A percentile compares a stretch with the other conserved stretches of the same genome.
Evolutionary conservation across 768 basidiomycete genomes (phyloP).

Genomic region (Russula virescens): DNA sequence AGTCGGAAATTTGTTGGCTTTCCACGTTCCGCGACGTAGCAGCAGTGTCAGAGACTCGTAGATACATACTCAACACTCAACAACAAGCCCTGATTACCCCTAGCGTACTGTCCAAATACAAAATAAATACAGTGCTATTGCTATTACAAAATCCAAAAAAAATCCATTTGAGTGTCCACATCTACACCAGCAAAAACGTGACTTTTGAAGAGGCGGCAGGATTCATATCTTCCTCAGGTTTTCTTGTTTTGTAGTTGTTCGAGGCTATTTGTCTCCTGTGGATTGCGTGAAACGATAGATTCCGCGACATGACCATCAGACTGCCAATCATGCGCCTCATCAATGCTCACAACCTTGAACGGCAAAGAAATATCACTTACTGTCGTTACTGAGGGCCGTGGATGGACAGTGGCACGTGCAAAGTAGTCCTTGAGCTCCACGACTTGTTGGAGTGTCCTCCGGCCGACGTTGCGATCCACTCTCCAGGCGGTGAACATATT

Average conservation of each 20-base stretch:
- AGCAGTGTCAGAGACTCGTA: too few species aligned
- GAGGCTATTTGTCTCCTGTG: neutral
- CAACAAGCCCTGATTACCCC: too few species aligned
- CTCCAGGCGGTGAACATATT: slow-evolving; percentile 69
- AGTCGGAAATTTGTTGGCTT: too few species aligned
- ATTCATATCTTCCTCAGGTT: neutral
- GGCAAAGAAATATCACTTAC: neutral
- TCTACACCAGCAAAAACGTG: too few species aligned
- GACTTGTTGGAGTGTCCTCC: slow-evolving; percentile 53
- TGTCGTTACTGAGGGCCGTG: neutral
- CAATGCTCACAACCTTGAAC: neutral
- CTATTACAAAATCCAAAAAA: too few species aligned
- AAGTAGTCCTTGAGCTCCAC: slow-evolving; percentile 20
- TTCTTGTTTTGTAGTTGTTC: neutral
- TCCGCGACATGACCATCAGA: neutral
- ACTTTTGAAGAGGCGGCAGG: too few species aligned
- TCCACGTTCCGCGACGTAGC: too few species aligned
- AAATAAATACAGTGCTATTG: too few species aligned
- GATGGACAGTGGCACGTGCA: neutral
- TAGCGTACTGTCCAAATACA: too few species aligned
- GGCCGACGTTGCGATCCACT: slow-evolving; percentile 54
- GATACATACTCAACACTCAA: too few species aligned
- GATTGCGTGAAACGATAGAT: neutral
- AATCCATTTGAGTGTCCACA: too few species aligned
- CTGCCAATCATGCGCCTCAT: neutral